Conservation (phyloP, 495 filamentous ascomycete species). For the Aspergillus steynii region DNA sequence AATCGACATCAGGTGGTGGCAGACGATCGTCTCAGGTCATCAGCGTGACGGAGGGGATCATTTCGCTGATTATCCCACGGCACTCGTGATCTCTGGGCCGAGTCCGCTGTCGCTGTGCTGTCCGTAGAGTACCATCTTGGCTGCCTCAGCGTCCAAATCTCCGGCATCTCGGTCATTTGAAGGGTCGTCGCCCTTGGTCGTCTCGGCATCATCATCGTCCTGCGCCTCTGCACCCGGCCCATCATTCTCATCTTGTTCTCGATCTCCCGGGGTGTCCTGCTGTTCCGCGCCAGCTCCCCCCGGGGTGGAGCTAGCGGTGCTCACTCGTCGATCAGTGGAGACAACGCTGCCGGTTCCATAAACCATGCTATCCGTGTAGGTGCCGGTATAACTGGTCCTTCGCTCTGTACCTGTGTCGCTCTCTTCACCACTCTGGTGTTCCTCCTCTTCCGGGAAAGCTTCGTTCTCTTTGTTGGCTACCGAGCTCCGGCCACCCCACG, state of each 20-base stretch:
- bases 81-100: conserved; percentile 43
- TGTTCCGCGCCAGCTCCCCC: conserved; percentile 28
- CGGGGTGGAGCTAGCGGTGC: conserved; percentile 47
- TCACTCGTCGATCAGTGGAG: conserved; percentile 50
- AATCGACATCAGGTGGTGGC: conserved; percentile 5
- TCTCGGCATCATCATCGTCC: conserved; percentile 17
- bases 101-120: conserved; percentile 46
- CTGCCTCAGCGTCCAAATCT: conserved; percentile 31
- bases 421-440: conserved; percentile 41
- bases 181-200: conserved; percentile 16
- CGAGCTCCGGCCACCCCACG: conserved; percentile 63
- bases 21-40: not conserved
- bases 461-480: conserved; percentile 64
- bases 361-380: conserved; percentile 48
- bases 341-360: conserved; percentile 51
- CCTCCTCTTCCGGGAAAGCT: conserved; percentile 54
- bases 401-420: conserved; percentile 57
- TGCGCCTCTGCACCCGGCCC: conserved; percentile 7
- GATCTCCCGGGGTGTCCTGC: conserved; percentile 14
- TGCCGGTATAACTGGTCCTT: conserved; percentile 52
- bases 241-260: conserved; percentile 16
- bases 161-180: conserved; percentile 19
- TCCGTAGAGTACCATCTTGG: conserved; percentile 39
- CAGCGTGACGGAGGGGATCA: not conserved
- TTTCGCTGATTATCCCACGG: conserved; percentile 16